A percentile compares a stretch with the other conserved stretches of the same genome.
phyloP scores from a whole-genome alignment of 441 rosid genomes.

The Mallotus repandus region DNA sequence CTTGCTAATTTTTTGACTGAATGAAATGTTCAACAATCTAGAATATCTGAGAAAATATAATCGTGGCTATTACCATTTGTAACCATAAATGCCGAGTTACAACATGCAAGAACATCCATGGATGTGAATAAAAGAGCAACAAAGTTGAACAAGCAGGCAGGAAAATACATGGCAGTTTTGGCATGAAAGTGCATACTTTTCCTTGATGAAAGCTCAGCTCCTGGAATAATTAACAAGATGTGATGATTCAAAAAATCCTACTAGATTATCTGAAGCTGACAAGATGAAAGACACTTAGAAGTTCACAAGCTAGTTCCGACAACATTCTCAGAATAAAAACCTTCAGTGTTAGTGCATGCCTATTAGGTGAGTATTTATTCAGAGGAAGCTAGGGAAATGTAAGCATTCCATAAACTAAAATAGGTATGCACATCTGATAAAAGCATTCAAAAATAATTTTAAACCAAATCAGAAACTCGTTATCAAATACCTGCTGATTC shows the following conservation, averaged over 20 bases:
- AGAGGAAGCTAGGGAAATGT: neutral
- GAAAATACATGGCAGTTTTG: neutral
- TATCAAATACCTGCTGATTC: slow-evolving; percentile 31
- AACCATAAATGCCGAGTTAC: neutral
- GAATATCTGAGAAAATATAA: neutral
- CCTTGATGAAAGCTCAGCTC: slow-evolving; percentile 1
- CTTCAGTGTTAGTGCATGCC: neutral
- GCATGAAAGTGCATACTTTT: neutral
- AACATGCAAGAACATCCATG: neutral
- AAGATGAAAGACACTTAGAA: neutral
- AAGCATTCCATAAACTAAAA: neutral
- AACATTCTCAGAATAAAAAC: neutral
- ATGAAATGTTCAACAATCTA: neutral
- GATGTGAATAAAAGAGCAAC: neutral
- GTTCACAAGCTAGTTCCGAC: neutral
- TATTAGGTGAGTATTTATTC: neutral
- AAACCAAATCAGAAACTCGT: neutral
- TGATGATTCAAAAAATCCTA: neutral
- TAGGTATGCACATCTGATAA: neutral
- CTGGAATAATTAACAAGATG: neutral
- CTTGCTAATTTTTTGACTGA: neutral
- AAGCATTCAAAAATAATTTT: neutral
- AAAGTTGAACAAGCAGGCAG: slow-evolving; percentile 13
- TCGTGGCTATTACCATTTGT: neutral
- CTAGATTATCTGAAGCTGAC: neutral